These are phyloP conservation scores for Boletus rubescentipes DNA, from an alignment of 768 basidiomycete genomes.

Conservation along the genomic window DNA sequence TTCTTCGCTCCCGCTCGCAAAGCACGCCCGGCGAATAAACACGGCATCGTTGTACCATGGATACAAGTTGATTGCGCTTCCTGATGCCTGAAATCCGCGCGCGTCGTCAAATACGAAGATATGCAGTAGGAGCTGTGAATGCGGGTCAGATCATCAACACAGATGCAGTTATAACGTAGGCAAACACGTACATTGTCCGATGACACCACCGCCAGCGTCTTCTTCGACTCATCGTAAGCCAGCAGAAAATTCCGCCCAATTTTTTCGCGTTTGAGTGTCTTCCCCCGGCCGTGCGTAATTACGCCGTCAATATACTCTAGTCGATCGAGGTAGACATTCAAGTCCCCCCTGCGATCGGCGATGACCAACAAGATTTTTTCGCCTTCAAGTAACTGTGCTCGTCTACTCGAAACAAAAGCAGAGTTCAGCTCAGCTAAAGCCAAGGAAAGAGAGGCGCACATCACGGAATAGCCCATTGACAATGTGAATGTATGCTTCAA, in stretches of 20 bases:
- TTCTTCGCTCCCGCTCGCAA: constrained; percentile 53
- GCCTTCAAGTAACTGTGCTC: constrained; percentile 40
- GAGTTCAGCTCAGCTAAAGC: too few species aligned
- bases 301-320: constrained; percentile 33
- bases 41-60: constrained; percentile 40
- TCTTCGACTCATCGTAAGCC: constrained; percentile 52
- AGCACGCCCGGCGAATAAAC: constrained; percentile 38
- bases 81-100: constrained; percentile 41
- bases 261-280: constrained; percentile 42
- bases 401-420: constrained; percentile 19
- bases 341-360: constrained; percentile 32
- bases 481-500: constrained; percentile 16
- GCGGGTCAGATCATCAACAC: not conserved
- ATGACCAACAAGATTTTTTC: constrained; percentile 43
- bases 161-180: not conserved
- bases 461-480: constrained; percentile 18
- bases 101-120: constrained; percentile 49
- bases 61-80: constrained; percentile 40
- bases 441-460: constrained; percentile 6
- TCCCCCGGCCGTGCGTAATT: constrained; percentile 27
- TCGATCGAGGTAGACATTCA: constrained; percentile 41
- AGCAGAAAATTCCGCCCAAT: constrained; percentile 44
- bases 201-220: constrained; percentile 46
- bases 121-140: constrained; percentile 38
- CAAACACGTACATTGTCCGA: constrained; percentile 36